Base-by-base conservation (phyloP, 768 basidiomycete genomes). In the Leccinum boreale region DNA sequence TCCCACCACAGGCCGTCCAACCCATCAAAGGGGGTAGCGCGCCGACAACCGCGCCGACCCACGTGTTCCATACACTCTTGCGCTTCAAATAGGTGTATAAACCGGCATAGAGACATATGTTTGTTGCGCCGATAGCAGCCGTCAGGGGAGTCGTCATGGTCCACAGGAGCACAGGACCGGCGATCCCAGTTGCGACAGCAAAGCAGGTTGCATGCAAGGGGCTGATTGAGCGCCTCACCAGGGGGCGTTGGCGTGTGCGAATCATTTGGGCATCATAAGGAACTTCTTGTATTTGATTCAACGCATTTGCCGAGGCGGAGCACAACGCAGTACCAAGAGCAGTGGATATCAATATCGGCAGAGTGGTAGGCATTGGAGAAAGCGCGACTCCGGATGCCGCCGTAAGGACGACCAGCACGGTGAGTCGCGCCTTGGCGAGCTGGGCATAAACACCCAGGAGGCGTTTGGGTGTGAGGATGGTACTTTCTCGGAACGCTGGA, bases 201-300 rank as follows among this genome's bases (percentile, higher is more conserved):
- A 98, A 98, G 10, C 79, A 78, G 1, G 86, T 78, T 1, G 94
- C 94, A 70, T 98, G 96, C 14, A 89, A 70, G 0, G 95, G 90
- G 2, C 85, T 85, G 61, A 98, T 85, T n/a, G 87, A 86, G 31
- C 88, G 78, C 17, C 91, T 84, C 2, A 94, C 93, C 24, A 99
- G 83, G 0, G 96, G 94, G 17, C 97, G 79, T 55, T 80, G 86
- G 29, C 95, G 84, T 0, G 97, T 98, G 48, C 97, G 84, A 0
- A 86, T 81, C 88, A 98, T 98, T 70, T 99, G 97, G 0, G 97
- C 95, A 67, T 99, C 97, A 62, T 94, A 92, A 0, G 97, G 97
- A 7, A 92, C 79, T 74, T 99, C 97, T 67, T 94, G 89, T 3
- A 98, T 77, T 71, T 99, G 94, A 74, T 99, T 99, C 65, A 97